These are phyloP conservation scores for Hypoxylon subgilvum DNA, from an alignment of 495 filamentous ascomycete species.

Conservation along the genomic window DNA sequence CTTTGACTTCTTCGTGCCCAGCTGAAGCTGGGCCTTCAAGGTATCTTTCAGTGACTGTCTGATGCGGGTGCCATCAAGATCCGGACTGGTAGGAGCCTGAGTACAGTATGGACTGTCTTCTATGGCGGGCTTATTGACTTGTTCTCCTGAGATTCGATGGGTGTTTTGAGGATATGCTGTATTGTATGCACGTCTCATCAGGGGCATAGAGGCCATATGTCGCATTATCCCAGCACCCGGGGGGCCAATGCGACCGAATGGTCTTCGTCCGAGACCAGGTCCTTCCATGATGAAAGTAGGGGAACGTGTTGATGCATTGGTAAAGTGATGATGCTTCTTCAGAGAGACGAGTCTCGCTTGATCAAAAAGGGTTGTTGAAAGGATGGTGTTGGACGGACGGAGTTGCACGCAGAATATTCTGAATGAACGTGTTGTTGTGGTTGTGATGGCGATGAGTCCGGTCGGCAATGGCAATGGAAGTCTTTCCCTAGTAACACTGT, in stretches of 20 bases:
- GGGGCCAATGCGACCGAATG: neutral
- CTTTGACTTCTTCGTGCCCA: neutral
- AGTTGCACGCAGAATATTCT: neutral
- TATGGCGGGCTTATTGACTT: neutral
- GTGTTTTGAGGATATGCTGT: neutral
- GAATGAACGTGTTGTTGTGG: no score
- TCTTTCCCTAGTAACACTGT: no score
- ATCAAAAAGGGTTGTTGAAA: conserved; percentile 1
- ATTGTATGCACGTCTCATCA: conserved; percentile 1
- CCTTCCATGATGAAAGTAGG: conserved; percentile 19
- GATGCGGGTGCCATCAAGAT: neutral
- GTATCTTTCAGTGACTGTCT: conserved; percentile 10
- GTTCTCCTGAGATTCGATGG: conserved; percentile 14
- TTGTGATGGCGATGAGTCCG: no score
- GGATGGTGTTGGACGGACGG: neutral
- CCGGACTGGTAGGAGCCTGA: neutral
- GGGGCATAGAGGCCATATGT: conserved; percentile 28
- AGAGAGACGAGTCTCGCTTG: neutral
- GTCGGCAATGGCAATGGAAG: no score
- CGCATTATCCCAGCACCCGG: conserved; percentile 1
- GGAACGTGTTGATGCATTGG: conserved; percentile 8
- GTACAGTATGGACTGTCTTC: no score
- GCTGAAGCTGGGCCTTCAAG: conserved; percentile 8
- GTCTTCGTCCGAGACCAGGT: neutral
- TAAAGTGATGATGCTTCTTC: neutral